These are phyloP conservation scores for Saturnispora hagleri DNA, from an alignment of 805 yeast genomes.

Conservation along the genomic window DNA sequence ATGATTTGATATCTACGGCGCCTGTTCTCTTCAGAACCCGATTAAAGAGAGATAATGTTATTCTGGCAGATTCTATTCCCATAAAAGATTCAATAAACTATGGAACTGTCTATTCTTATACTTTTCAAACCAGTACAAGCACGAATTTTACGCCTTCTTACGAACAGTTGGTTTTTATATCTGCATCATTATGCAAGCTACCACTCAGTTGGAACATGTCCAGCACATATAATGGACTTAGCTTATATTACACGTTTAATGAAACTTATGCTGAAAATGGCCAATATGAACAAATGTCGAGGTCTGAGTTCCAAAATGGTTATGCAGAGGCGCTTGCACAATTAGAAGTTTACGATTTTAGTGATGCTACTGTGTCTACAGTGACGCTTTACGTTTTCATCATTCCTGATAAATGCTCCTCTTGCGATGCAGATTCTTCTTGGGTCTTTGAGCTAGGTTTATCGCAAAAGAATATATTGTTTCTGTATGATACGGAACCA, in stretches of 20 bases:
- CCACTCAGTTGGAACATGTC: conserved; percentile 17
- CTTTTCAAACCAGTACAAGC: conserved; percentile 2
- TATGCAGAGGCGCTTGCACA: conserved; percentile 19
- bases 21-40: neutral
- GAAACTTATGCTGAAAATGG: conserved; percentile 10
- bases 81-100: conserved; percentile 11
- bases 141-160: conserved; percentile 23
- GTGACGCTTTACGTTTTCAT: conserved; percentile 17
- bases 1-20: neutral
- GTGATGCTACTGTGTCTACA: conserved; percentile 12
- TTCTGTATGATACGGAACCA: conserved; percentile 57
- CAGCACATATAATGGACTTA: conserved; percentile 17
- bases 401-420: conserved; percentile 16
- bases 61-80: conserved; percentile 9
- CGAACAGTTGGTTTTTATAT: conserved; percentile 39
- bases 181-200: conserved; percentile 41
- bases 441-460: conserved; percentile 66
- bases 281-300: conserved; percentile 10
- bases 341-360: neutral
- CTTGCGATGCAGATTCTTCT: conserved; percentile 13
- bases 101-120: conserved; percentile 3
- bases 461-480: conserved; percentile 52
- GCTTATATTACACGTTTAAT: conserved; percentile 22
- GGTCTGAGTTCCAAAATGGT: conserved; percentile 18
- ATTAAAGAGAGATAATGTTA: neutral